Percentiles rank a stretch among this genome's conserved stretches.
These are phyloP conservation scores for Saccharata proteae DNA, from an alignment of 2,329 filamentous ascomycete genomes.

Conservation along the genomic window DNA sequence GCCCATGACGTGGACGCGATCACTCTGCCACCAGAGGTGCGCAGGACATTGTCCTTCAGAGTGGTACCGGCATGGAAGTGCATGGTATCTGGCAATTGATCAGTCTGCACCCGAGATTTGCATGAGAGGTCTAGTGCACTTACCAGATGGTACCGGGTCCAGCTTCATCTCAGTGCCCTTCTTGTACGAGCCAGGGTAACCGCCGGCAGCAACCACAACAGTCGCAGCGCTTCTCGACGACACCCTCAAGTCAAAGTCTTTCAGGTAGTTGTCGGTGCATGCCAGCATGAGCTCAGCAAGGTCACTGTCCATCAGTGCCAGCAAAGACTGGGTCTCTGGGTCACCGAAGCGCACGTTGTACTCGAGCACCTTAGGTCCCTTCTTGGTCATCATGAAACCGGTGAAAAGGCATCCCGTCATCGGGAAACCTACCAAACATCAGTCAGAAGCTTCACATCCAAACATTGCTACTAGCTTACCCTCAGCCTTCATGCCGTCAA, in stretches of 20 bases:
- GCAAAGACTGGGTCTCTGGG: slow-evolving; percentile 78
- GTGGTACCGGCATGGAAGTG: slow-evolving; percentile 91
- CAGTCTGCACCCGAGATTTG: neutral
- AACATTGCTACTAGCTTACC: slow-evolving; percentile 25
- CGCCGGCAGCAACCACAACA: slow-evolving; percentile 84
- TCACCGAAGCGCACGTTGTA: slow-evolving; percentile 93
- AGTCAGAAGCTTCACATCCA: neutral
- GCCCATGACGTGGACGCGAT: slow-evolving; percentile 82
- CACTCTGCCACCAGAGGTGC: slow-evolving; percentile 77
- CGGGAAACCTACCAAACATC: slow-evolving; percentile 13
- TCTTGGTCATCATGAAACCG: slow-evolving; percentile 82
- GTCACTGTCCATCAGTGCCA: slow-evolving; percentile 74
- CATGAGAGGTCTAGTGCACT: slow-evolving; percentile 7
- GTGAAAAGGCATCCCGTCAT: slow-evolving; percentile 66
- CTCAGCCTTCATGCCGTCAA: slow-evolving; percentile 78
- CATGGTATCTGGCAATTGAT: slow-evolving; percentile 36
- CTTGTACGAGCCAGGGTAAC: slow-evolving; percentile 72
- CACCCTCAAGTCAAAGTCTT: slow-evolving; percentile 55
- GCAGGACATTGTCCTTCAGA: slow-evolving; percentile 47
- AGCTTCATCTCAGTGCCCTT: slow-evolving; percentile 60
- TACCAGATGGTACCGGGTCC: slow-evolving; percentile 37
- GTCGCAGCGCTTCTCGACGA: slow-evolving; percentile 60
- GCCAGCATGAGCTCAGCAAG: slow-evolving; percentile 81
- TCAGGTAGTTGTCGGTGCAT: slow-evolving; percentile 63
- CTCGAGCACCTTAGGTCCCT: slow-evolving; percentile 72